Percentiles rank a stretch among this genome's conserved stretches.
Evolutionary conservation across 1,284 basidiomycete species (phyloP).

Genomic region (Ceratobasidium sp.): DNA sequence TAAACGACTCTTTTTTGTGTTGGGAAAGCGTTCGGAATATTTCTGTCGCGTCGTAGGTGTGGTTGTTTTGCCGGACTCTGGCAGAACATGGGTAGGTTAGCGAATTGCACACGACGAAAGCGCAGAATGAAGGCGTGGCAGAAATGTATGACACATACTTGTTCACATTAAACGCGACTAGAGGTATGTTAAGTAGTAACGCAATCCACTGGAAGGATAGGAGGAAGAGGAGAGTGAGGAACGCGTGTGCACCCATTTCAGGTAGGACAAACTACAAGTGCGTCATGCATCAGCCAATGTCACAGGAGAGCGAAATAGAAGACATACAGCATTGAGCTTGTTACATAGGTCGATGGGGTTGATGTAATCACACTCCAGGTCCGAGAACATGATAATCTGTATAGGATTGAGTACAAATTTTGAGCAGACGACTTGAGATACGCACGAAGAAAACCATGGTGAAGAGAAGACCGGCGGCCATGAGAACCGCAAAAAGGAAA

Average conservation of each 20-base stretch:
- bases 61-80: slow-evolving; percentile 93
- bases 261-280: slow-evolving; percentile 90
- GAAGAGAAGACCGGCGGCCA: slow-evolving; percentile 93
- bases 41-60: slow-evolving; percentile 99
- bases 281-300: not conserved
- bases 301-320: slow-evolving; percentile 27
- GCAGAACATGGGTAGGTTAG: not conserved
- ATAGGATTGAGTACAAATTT: slow-evolving; percentile 36
- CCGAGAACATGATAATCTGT: slow-evolving; percentile 99
- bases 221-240: slow-evolving; percentile 90
- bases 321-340: slow-evolving; percentile 94
- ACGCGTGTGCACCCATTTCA: slow-evolving; percentile 95
- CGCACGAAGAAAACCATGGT: slow-evolving; percentile 98
- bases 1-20: slow-evolving; percentile 98
- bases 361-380: slow-evolving; percentile 98
- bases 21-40: slow-evolving; percentile 95
- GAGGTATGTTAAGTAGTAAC: slow-evolving; percentile 91
- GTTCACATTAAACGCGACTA: slow-evolving; percentile 93
- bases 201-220: slow-evolving; percentile 96
- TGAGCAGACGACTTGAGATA: slow-evolving; percentile 53
- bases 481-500: slow-evolving; percentile 93
- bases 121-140: not conserved
- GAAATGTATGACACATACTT: slow-evolving; percentile 81
- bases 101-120: not conserved
- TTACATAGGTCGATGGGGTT: slow-evolving; percentile 99